Evolutionary conservation across 495 filamentous ascomycete genomes (phyloP).

Genomic region (Podospora pseudoanserina): DNA sequence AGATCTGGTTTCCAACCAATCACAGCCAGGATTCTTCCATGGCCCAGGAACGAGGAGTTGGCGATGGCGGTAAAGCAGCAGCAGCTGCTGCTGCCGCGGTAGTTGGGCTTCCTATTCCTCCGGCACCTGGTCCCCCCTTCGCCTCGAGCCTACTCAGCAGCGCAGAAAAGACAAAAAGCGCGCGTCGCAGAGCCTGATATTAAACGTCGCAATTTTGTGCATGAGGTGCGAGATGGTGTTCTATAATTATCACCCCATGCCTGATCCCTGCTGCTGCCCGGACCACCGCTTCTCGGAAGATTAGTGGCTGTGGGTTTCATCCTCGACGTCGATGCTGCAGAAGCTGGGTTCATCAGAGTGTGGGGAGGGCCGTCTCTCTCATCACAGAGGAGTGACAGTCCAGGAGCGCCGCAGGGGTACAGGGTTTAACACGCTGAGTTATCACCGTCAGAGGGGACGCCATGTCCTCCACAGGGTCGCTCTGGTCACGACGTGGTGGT

Average conservation of each 20-base stretch:
- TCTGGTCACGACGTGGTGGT: conserved; percentile 12
- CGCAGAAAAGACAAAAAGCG: neutral
- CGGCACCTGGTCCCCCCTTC: neutral
- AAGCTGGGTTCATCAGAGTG: conserved; percentile 9
- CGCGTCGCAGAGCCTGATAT: neutral
- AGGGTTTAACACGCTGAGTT: conserved; percentile 2
- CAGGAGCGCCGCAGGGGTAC: conserved; percentile 13
- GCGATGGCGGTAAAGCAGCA: too few relatives aligned
- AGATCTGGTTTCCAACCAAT: neutral
- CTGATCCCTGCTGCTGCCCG: conserved; percentile 8
- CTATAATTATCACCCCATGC: neutral
- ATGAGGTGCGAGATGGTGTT: neutral
- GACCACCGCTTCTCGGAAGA: conserved; percentile 17
- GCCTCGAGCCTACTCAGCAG: too few relatives aligned
- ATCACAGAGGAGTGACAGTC: neutral
- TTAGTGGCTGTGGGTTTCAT: conserved; percentile 10
- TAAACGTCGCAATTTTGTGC: neutral
- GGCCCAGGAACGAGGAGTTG: neutral
- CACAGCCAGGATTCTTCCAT: neutral
- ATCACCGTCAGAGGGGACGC: neutral
- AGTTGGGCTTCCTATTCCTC: neutral
- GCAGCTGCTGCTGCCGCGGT: neutral
- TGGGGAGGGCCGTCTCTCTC: conserved; percentile 9
- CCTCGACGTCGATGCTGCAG: conserved; percentile 6
- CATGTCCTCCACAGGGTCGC: neutral